Conservation (phyloP, 2,329 filamentous ascomycete species). For the Epicoccum nigrum region DNA sequence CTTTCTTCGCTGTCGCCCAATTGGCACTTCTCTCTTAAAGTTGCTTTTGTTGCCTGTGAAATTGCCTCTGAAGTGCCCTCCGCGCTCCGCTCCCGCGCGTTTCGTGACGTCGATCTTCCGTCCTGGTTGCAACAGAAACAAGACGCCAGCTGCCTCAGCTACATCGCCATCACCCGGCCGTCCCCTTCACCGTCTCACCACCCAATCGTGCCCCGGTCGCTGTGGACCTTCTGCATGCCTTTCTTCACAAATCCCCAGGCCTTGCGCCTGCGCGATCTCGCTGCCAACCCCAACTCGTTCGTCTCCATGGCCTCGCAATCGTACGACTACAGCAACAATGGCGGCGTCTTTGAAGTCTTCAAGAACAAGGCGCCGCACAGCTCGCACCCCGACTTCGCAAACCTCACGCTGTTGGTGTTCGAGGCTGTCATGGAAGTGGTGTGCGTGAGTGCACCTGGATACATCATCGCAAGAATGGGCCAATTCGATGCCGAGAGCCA, state of each 20-base stretch:
- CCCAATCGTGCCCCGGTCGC: not conserved
- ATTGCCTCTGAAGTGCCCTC: not conserved
- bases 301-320: conserved; percentile 44
- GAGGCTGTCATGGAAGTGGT: conserved; percentile 95
- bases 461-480: conserved; percentile 86
- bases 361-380: conserved; percentile 47
- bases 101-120: conserved; percentile 25
- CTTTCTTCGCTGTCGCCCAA: conserved; percentile 5
- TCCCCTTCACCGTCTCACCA: conserved; percentile 11
- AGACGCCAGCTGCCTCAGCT: conserved; percentile 19
- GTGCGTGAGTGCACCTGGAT: conserved; percentile 91
- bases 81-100: conserved; percentile 20
- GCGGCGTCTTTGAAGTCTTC: conserved; percentile 37
- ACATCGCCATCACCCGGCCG: conserved; percentile 3
- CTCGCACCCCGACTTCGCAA: conserved; percentile 67
- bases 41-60: conserved; percentile 14
- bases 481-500: conserved; percentile 96
- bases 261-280: conserved; percentile 45
- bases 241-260: conserved; percentile 42
- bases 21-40: conserved; percentile 8
- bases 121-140: conserved; percentile 19
- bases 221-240: conserved; percentile 30
- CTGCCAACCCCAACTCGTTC: conserved; percentile 30
- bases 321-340: conserved; percentile 38
- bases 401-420: conserved; percentile 83